A percentile compares a stretch with the other conserved stretches of the same genome.
Evolutionary conservation across 768 basidiomycete genomes (phyloP).

Genomic region (Holtermannia corniformis): DNA sequence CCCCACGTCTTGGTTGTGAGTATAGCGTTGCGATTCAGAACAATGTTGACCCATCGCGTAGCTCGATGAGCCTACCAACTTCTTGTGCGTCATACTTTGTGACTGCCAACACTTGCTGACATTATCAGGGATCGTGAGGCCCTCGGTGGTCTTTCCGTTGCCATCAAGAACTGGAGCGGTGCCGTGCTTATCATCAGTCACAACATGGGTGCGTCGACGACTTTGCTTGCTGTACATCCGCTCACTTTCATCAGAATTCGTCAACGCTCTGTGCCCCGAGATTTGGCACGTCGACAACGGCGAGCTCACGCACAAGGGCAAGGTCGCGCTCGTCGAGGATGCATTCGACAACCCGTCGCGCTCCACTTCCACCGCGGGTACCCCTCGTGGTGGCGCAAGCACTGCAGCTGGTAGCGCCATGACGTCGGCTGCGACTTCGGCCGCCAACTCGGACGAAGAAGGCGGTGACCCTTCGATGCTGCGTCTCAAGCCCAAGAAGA

Average conservation of each 20-base stretch:
- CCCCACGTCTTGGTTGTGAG: constrained; percentile 52
- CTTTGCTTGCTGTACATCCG: no score
- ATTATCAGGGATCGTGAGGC: constrained; percentile 18
- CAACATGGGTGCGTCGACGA: constrained; percentile 67
- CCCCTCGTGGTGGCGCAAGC: constrained; percentile 41
- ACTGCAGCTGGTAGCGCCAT: constrained; percentile 68
- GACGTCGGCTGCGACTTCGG: constrained; percentile 40
- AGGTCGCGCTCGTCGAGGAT: constrained; percentile 74
- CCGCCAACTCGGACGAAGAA: constrained; percentile 28
- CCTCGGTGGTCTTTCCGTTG: constrained; percentile 76
- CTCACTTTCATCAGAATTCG: no score
- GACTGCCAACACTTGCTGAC: no score
- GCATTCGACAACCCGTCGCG: constrained; percentile 63
- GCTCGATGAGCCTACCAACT: constrained; percentile 89
- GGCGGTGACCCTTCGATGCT: constrained; percentile 25
- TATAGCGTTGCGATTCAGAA: neutral
- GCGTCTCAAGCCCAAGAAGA: constrained; percentile 52
- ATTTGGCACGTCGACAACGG: constrained; percentile 91
- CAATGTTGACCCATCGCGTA: constrained; percentile 3
- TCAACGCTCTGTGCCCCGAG: constrained; percentile 54
- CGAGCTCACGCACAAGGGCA: constrained; percentile 76
- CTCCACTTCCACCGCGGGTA: constrained; percentile 57
- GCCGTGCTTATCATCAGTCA: constrained; percentile 74
- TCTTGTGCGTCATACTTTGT: constrained; percentile 49
- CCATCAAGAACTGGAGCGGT: constrained; percentile 90